Evolutionary conservation across 192 early-diverging fungal species (phyloP), one percentile per base, ranked within the genome.

Genomic region (Piromyces finnis): DNA sequence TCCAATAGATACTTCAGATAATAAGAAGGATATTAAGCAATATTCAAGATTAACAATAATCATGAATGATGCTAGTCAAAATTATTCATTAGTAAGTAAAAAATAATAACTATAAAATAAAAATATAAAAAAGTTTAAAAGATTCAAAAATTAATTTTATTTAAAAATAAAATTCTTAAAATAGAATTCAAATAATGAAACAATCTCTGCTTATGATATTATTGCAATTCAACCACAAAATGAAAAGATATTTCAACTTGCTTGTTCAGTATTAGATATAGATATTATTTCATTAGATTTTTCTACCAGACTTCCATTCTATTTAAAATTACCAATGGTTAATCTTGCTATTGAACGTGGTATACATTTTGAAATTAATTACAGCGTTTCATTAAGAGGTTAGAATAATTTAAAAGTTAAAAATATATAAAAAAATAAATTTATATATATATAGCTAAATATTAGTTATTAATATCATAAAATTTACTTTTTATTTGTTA

Each of bases 211-310:
- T 16, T 90, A 88, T 82, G 91, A 96, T 85, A 81, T 96, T 29
- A 51, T 96, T 29, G 92, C 94, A 18, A 92, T 94, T 3, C 87
- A 89, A 79, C 94, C 94, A 5, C 87, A 84, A 0, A 90, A 84
- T 32, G 92, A 95, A 84, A 92, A 94, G 30, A 83, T 89, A 2
- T 93, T 95, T 68, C 90, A 91, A 59, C 80, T 85, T 30, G 92
- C 93, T 14, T 95, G 93, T 81, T 80, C 84, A 27, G 85, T 87
- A 29, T 84, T 89, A 30, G 94, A 95, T 41, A 83, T 94, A 28
- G 95, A 96, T 82, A 92, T 96, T 41, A 94, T 96, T 41, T 89
- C 92, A 32, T 83, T 96, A 18, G 94, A 95, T 79, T 83, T 91
- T 83, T 84, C 85, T 28, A 78, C 86, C 78, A 85, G 92, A 51